Evolutionary conservation across 2,329 filamentous ascomycete genomes (phyloP).

Genomic region (Botrytis porri): DNA sequence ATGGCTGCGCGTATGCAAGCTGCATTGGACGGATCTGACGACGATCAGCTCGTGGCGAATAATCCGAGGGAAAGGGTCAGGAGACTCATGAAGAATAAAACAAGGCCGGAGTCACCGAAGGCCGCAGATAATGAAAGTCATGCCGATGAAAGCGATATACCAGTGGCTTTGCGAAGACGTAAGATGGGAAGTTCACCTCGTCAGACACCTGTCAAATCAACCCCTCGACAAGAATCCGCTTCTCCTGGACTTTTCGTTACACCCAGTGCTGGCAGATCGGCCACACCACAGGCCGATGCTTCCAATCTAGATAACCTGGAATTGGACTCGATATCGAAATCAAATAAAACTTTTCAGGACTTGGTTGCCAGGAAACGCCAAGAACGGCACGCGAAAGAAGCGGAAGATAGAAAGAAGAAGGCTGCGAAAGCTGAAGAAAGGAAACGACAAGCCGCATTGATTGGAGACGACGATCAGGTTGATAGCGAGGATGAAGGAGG

Average conservation of each 20-base stretch:
- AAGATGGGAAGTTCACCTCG: conserved; percentile 28
- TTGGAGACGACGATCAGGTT: conserved; percentile 53
- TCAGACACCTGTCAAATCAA: conserved; percentile 28
- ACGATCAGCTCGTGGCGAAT: conserved; percentile 24
- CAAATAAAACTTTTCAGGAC: conserved; percentile 64
- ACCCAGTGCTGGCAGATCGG: conserved; percentile 30
- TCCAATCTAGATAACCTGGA: conserved; percentile 46
- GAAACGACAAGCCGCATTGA: conserved; percentile 47
- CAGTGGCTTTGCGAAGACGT: conserved; percentile 32
- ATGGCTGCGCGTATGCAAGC: conserved; percentile 63
- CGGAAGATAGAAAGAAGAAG: conserved; percentile 50
- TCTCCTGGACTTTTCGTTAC: conserved; percentile 45
- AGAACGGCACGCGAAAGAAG: conserved; percentile 67
- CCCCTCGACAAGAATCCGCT: conserved; percentile 23
- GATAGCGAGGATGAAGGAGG: conserved; percentile 61
- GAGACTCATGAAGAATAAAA: conserved; percentile 42
- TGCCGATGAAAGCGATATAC: conserved; percentile 33
- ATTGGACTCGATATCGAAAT: conserved; percentile 41
- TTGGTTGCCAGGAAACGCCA: conserved; percentile 71
- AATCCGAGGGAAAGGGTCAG: conserved; percentile 44
- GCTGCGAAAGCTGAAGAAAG: conserved; percentile 36
- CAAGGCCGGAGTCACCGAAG: conserved; percentile 31
- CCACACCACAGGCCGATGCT: conserved; percentile 32
- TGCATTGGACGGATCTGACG: conserved; percentile 25
- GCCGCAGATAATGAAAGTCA: conserved; percentile 39